Evolutionary conservation across 352 stramenopile species (phyloP).

Genomic region (Globisporangium parvum): DNA sequence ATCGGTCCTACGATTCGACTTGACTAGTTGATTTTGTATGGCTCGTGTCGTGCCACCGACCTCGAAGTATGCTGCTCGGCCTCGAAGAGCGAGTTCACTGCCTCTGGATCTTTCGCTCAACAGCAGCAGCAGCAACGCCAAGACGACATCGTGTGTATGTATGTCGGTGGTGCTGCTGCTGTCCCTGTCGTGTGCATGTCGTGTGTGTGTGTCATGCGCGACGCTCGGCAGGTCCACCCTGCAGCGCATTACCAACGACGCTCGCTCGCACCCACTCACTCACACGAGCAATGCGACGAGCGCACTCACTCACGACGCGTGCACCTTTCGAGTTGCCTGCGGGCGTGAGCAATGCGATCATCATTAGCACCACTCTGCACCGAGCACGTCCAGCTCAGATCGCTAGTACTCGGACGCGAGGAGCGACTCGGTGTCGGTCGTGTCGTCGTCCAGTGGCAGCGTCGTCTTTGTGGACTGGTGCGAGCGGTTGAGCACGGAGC

Average conservation of each 20-base stretch:
- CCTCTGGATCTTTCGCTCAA: neutral
- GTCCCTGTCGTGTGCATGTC: neutral
- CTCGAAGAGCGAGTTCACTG: neutral
- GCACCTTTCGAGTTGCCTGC: too few species aligned
- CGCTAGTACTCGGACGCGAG: conserved; percentile 48
- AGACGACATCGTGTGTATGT: too few species aligned
- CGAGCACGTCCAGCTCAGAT: too few species aligned
- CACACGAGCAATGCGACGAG: neutral
- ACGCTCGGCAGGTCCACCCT: neutral
- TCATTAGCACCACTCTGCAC: neutral
- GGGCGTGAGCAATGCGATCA: neutral
- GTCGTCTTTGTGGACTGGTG: conserved; percentile 28
- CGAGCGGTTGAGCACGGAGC: conserved; percentile 64
- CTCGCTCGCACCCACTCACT: too few species aligned
- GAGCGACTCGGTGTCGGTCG: conserved; percentile 49
- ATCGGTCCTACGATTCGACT: neutral
- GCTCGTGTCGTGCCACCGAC: neutral
- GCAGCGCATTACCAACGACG: neutral
- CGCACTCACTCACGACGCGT: too few species aligned
- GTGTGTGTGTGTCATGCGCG: neutral
- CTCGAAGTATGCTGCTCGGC: too few species aligned
- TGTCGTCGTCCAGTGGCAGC: conserved; percentile 49
- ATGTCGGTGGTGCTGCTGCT: too few species aligned
- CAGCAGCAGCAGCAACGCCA: too few species aligned
- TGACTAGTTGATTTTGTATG: neutral